Evolutionary conservation across 805 yeast genomes (phyloP), one percentile per base, ranked within the genome.

Genomic region (Blastobotrys parvus): DNA sequence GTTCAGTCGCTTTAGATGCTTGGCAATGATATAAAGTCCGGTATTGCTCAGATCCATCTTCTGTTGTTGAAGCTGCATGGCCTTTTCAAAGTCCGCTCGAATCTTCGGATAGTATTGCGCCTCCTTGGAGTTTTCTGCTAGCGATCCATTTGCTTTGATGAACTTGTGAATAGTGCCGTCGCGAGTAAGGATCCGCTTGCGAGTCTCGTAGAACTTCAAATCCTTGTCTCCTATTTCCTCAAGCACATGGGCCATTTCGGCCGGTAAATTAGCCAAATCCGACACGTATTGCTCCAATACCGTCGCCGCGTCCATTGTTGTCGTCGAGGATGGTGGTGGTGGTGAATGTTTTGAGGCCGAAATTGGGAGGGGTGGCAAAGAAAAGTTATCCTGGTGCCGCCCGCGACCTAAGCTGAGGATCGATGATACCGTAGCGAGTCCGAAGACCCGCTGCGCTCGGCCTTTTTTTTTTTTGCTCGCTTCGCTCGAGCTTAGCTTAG

Each of bases 261-360:
- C 79, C 19, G 96, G 96, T 35, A 92, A 71, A 54, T 89, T 90
- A 8, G 90, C 78, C 35, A 90, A 41, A 43, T 65, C 69, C 25
- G 66, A 63, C 3, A 81, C 75, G 45, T 81, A 79, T 53, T 81
- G 84, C 50, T 82, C 90, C 31, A 82, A 61, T 5, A 80, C 74
- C 1, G 92, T 75, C n/a, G 95, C 88, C 3, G 97, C 89, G 64
- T 89, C 97, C 95, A 86, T 86, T 17, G 15, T 11, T 7, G 18
- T 10, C 11, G 22, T 22, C 25, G 3, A 4, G 3, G 13, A 13
- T 21, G n/a, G 17, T 35, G 29, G 7, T 25, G 29, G 29, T 25
- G 11, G n/a, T n/a, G n/a, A n/a, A n/a, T n/a, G n/a, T n/a, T n/a
- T n/a, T n/a, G n/a, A n/a, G n/a, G n/a, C n/a, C n/a, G n/a, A n/a